A percentile compares a stretch with the other conserved stretches of the same genome.
Conservation (phyloP, 2,329 filamentous ascomycete species). For the Westerdykella ornata region DNA sequence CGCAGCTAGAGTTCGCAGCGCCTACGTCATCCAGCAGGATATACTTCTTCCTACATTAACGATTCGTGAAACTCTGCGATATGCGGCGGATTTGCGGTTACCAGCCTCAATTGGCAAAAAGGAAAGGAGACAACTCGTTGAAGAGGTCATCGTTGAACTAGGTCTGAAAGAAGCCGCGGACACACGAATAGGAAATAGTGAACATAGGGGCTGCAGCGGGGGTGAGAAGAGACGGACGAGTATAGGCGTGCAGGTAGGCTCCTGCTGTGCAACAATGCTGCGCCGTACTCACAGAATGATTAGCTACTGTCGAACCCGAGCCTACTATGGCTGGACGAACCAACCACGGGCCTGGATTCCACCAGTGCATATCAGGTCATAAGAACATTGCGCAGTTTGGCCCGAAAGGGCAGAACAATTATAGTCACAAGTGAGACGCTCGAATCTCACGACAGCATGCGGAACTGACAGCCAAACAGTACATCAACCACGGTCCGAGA, state of each 20-base stretch:
- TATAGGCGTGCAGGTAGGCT: conserved; percentile 59
- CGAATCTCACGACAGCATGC: background rate
- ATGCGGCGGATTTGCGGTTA: conserved; percentile 65
- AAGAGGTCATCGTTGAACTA: conserved; percentile 69
- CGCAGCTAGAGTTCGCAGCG: conserved; percentile 48
- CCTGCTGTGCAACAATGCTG: background rate
- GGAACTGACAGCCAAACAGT: conserved; percentile 33
- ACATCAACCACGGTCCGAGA: conserved; percentile 71
- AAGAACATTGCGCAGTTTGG: conserved; percentile 61
- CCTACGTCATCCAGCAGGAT: conserved; percentile 73
- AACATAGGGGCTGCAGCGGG: conserved; percentile 69
- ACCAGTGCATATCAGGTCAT: conserved; percentile 70
- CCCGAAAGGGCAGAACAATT: conserved; percentile 61
- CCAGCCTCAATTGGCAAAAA: conserved; percentile 54
- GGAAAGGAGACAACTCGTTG: conserved; percentile 59
- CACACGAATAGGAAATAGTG: conserved; percentile 64
- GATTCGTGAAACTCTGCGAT: conserved; percentile 66
- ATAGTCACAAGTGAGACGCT: conserved; percentile 52
- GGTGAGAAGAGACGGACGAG: conserved; percentile 72
- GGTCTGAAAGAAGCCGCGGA: conserved; percentile 71
- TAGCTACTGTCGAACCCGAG: conserved; percentile 67
- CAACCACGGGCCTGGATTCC: conserved; percentile 70
- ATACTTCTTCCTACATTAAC: conserved; percentile 66
- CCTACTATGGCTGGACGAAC: conserved; percentile 70
- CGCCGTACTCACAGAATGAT: background rate